Percentiles rank a stretch among this genome's conserved stretches.
These are phyloP conservation scores for Apiotrichum akiyoshidainum DNA, from an alignment of 1,284 basidiomycete species.

Conservation along the genomic window DNA sequence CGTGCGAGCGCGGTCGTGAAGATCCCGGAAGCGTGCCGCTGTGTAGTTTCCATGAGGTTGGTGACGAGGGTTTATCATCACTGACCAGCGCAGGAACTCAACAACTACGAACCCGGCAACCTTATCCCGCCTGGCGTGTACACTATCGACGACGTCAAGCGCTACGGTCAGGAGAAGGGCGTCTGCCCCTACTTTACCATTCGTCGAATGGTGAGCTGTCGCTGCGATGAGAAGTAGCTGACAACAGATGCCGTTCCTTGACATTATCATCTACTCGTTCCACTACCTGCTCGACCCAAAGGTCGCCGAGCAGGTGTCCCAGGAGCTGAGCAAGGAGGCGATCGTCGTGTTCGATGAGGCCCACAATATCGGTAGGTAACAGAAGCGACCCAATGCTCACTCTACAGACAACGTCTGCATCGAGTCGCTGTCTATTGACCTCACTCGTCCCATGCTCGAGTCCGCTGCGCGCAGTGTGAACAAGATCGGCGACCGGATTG, in stretches of 20 bases:
- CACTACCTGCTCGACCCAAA: constrained; percentile 99
- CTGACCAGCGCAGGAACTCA: constrained; percentile 58
- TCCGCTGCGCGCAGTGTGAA: constrained; percentile 85
- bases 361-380: constrained; percentile 86
- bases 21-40: constrained; percentile 89
- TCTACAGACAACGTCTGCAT: constrained; percentile 92
- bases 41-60: constrained; percentile 93
- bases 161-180: constrained; percentile 79
- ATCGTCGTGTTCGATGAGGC: constrained; percentile 99
- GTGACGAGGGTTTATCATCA: constrained; percentile 18
- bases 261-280: constrained; percentile 98
- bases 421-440: constrained; percentile 94
- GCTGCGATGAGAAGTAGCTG: no score
- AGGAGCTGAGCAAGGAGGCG: constrained; percentile 93
- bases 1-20: constrained; percentile 77
- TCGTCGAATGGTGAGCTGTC: constrained; percentile 83
- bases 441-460: constrained; percentile 98
- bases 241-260: constrained; percentile 83
- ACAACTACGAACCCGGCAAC: constrained; percentile 76
- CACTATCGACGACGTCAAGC: constrained; percentile 90
- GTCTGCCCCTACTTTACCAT: constrained; percentile 97
- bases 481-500: constrained; percentile 85
- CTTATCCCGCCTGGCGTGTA: constrained; percentile 85
- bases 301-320: constrained; percentile 97
- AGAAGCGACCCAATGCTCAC: background rate